A percentile compares a stretch with the other conserved stretches of the same genome.
These are phyloP conservation scores for Beauveria rudraprayagi DNA, from an alignment of 2,329 filamentous ascomycete species.

Conservation along the genomic window DNA sequence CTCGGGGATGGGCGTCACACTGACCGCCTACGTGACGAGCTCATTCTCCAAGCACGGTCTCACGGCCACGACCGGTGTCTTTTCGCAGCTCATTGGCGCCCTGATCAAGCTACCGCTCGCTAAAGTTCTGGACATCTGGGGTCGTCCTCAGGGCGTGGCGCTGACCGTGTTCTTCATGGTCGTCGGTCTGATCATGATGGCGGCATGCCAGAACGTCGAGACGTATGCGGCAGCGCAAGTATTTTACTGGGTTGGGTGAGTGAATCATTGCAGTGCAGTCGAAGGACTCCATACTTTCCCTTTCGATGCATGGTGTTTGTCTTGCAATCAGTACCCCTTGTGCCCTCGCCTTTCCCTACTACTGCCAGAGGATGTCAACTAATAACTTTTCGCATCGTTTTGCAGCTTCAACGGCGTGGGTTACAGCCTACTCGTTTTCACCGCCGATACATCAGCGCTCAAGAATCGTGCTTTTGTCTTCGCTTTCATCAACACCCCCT, in stretches of 20 bases:
- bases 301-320: too few relatives aligned
- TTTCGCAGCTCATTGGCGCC: conserved; percentile 42
- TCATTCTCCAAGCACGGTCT: conserved; percentile 40
- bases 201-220: conserved; percentile 37
- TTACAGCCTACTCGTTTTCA: conserved; percentile 52
- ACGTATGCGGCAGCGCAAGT: conserved; percentile 48
- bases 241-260: conserved; percentile 49
- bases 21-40: conserved; percentile 36
- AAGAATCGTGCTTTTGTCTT: conserved; percentile 49
- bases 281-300: conserved; percentile 21
- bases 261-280: not conserved
- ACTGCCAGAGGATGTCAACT: not conserved
- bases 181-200: conserved; percentile 50
- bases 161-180: conserved; percentile 41
- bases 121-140: conserved; percentile 55
- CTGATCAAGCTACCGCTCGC: conserved; percentile 53
- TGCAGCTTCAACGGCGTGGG: conserved; percentile 41
- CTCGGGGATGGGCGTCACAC: conserved; percentile 25
- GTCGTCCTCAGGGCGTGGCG: conserved; percentile 49
- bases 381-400: not conserved
- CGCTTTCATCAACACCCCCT: conserved; percentile 49
- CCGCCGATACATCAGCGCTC: conserved; percentile 54
- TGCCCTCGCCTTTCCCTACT: not conserved
- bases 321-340: not conserved
- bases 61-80: conserved; percentile 39